Base-by-base conservation (phyloP, 306 rosid genomes). In the Cicer bijugum region DNA sequence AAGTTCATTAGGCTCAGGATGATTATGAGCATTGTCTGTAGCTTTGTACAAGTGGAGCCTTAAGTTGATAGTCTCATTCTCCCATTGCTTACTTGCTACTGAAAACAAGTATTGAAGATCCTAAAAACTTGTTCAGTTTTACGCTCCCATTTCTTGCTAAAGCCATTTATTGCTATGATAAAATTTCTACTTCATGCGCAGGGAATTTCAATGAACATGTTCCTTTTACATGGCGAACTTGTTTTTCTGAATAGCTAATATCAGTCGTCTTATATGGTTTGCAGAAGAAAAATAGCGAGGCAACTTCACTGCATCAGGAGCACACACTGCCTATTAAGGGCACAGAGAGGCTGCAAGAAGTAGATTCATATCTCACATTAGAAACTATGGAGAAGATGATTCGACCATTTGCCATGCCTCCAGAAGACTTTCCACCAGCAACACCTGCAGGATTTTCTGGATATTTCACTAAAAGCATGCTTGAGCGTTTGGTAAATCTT, bases 351-450 rank as follows among this genome's bases (percentile, higher is more conserved):
- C 85, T 94, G 70, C 97, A 94, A 81, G 96, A 87, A 78, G 68
- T 84, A 47, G 96, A 90, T 51, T 94, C 96, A 1, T 94, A 82
- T 86, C 90, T 90, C 39, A 89, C 97, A 19, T 81, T 94, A 37
- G 99, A 91, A 64, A 89, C 86, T 72, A 86, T 91, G 96, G 99
- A 94, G 81, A 85, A 46, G 77, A 89, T 94, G 99, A 57, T 91
- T 78, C 99, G 85, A 20, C 91, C 97, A n/a, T 94, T 94, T 70
- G 99, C 99, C 9, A 94, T 94, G 99, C 99, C 99, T 16, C 97
- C 96, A 0, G 99, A 94, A 85, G 99, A 94, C 82, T 94, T 94
- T 75, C 93, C 99, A 2, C 88, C 96, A 8, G 85, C 92, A 52
- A 81, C 87, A 50, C 99, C 97, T 7, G 92, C 82, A 1, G 95